These are phyloP conservation scores for Colletotrichum nymphaeae DNA, from an alignment of 2,329 filamentous ascomycete species.

Conservation along the genomic window DNA sequence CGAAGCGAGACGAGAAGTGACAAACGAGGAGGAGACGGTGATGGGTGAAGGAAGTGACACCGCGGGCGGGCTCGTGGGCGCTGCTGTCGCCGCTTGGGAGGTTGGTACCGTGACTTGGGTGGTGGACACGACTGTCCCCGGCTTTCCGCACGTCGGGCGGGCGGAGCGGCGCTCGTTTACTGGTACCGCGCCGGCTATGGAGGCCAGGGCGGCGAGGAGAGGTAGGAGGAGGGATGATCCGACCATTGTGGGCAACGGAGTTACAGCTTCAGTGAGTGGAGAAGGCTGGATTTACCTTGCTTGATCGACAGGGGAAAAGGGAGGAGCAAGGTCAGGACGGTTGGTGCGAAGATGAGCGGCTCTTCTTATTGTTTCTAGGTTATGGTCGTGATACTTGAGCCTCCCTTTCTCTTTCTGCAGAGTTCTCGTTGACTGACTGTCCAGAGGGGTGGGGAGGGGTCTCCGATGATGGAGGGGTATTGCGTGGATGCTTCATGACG, in stretches of 20 bases:
- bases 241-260: slow-evolving; percentile 14
- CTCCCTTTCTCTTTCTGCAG: not conserved
- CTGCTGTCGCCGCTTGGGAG: not conserved
- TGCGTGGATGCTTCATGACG: not conserved
- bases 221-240: slow-evolving; percentile 7
- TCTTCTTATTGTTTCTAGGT: not conserved
- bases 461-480: not conserved
- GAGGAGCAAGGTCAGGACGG: not conserved
- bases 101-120: slow-evolving; percentile 4
- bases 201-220: slow-evolving; percentile 12
- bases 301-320: slow-evolving; percentile 9
- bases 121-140: not conserved
- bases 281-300: not conserved
- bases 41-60: not conserved
- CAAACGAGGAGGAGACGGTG: not conserved
- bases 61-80: not conserved
- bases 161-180: not conserved
- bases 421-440: not conserved
- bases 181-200: slow-evolving; percentile 21
- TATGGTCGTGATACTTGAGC: not conserved
- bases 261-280: not conserved
- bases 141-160: not conserved
- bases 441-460: not conserved
- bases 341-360: not conserved
- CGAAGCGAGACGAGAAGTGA: not conserved